These are phyloP conservation scores for Citrullus mucosospermus DNA, from an alignment of 306 rosid species.

Conservation along the genomic window DNA sequence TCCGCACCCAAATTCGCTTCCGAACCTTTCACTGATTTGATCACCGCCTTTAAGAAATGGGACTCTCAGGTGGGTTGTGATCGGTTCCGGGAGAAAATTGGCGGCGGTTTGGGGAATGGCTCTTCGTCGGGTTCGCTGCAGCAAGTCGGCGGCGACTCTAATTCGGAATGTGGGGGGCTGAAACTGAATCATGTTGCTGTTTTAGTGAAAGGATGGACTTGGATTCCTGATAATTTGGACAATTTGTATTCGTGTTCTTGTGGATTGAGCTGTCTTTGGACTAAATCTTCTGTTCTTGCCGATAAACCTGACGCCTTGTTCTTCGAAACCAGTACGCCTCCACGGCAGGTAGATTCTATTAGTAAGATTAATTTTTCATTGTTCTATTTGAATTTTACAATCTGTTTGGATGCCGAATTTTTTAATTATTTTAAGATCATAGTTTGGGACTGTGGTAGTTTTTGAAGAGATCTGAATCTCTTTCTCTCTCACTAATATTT, in stretches of 20 bases:
- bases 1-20: constrained; percentile 1
- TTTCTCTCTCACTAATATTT: not conserved
- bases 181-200: constrained; percentile 42
- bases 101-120: constrained; percentile 18
- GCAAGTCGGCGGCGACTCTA: constrained; percentile 11
- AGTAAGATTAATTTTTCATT: not conserved
- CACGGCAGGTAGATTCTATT: constrained; percentile 37
- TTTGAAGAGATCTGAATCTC: not conserved
- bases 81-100: constrained; percentile 31
- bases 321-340: constrained; percentile 70
- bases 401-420: constrained; percentile 6
- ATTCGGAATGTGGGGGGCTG: constrained; percentile 27
- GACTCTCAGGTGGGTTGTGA: constrained; percentile 62
- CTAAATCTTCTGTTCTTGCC: constrained; percentile 81
- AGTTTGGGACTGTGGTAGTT: not conserved
- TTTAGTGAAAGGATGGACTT: constrained; percentile 85
- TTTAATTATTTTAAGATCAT: not conserved
- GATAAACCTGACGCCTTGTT: constrained; percentile 82
- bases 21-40: constrained; percentile 50
- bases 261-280: constrained; percentile 94
- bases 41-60: constrained; percentile 61
- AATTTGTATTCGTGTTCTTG: constrained; percentile 69
- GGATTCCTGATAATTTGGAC: constrained; percentile 94
- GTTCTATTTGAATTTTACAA: not conserved
- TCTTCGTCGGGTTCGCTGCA: constrained; percentile 53